Evolutionary conservation across 306 rosid species (phyloP), one percentile per base, ranked within the genome.

Genomic region (Mimosa pudica): DNA sequence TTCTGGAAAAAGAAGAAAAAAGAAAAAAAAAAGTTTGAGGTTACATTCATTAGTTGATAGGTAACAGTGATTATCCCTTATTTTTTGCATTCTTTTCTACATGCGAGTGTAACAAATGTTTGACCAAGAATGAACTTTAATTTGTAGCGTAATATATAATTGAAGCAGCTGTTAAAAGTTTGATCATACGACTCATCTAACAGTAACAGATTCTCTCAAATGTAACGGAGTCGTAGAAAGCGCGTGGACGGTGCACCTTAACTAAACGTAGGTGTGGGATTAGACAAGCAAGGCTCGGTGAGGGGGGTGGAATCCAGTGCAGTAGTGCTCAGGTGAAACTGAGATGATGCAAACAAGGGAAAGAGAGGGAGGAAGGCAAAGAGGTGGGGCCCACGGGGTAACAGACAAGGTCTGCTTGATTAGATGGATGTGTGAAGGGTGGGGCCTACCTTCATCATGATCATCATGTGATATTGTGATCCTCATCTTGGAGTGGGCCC

Each of bases 361-460:
- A 16, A 13, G 20, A 0, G 10, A 2, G 36, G 13, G 1, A 12
- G 7, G 5, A 11, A 8, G 6, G 13, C 5, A 7, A 5, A 2
- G 12, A 0, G 4, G 48, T 38, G 30, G 48, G 66, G 51, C 81
- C 79, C 87, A 51, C 85, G 61, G 14, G 14, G 33, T 8, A 35
- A 10, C 10, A 44, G 17, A 83, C 79, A 65, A 74, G 82, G 84
- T 54, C 79, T 45, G 66, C 71, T 70, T 51, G 86, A 82, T 70
- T 70, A 61, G 89, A 85, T 68, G 20, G 80, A 74, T 58, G 71
- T 62, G 77, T 81, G 84, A 45, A 42, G 18, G 6, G 8, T 5
- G 30, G 30, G 71, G 74, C 82, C 82, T 77, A 79, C 49, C 79
- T 71, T 63, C 41, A 47, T 60, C 24, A 13, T 48, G n/a, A 18